Evolutionary conservation across 108 stramenopile genomes (phyloP).

Genomic region (Nitzschia sp.): DNA sequence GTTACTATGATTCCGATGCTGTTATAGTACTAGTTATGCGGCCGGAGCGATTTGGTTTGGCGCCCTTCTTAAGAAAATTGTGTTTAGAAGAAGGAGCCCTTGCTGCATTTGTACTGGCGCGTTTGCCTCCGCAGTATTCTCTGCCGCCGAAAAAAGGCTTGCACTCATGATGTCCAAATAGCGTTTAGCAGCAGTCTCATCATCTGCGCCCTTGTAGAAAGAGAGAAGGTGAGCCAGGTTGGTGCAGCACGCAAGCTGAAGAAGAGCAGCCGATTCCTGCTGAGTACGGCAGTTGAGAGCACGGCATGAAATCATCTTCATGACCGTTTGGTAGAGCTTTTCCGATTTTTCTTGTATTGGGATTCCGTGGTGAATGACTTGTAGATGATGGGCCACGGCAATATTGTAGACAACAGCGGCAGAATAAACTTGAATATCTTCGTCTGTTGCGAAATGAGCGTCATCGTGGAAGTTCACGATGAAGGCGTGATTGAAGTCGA

Average conservation of each 20-base stretch:
- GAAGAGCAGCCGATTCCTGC: not conserved
- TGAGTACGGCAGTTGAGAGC: not conserved
- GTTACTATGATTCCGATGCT: no score
- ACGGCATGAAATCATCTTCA: not conserved
- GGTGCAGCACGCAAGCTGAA: conserved; percentile 12
- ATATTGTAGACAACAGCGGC: conserved; percentile 17
- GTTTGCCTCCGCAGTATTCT: no score
- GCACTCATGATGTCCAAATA: no score
- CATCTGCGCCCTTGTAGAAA: no score
- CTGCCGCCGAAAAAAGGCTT: no score
- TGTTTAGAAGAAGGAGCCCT: no score
- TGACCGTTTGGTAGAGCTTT: conserved; percentile 10
- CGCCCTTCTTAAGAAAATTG: no score
- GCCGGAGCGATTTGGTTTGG: no score
- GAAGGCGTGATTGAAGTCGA: conserved; percentile 3
- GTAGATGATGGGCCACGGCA: conserved; percentile 10
- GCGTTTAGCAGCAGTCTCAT: no score
- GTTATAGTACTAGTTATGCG: no score
- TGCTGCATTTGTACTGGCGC: no score
- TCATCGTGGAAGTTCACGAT: not conserved
- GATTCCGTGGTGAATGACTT: not conserved
- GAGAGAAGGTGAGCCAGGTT: conserved; percentile 2
- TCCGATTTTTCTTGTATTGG: not conserved
- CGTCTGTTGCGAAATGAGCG: not conserved
- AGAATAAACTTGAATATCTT: conserved; percentile 7